Evolutionary conservation across 2,329 filamentous ascomycete species (phyloP), one percentile per base, ranked within the genome.

Genomic region (Pseudohalonectria lignicola): DNA sequence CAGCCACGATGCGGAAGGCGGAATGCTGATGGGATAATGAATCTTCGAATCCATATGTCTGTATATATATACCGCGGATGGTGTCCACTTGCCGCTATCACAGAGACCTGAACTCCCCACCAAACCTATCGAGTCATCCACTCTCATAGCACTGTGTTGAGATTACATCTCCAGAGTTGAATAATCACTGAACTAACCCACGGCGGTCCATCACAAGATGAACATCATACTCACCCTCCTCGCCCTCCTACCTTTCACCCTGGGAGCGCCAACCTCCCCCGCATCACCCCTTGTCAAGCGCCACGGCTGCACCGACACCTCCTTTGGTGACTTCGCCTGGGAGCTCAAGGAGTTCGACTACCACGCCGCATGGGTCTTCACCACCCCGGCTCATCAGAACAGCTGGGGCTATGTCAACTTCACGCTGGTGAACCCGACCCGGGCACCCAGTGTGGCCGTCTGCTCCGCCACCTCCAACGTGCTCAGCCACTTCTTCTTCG

Each of bases 371-470:
- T 69, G 65, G 51, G 52, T 56, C 49, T 72, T 70, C 57, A 59
- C 57, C 13, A 72, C 66, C 2, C 69, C 69, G 0, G 56, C 69
- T 4, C 69, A 74, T 53, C 66, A 71, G 44, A 66, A 63, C 50
- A 61, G 61, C 2, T 60, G 53, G 52, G 69, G 68, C 36, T 57
- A 59, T 41, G 61, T 66, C 43, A 57, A 56, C 49, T 74, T 74
- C 56, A 66, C 62, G 43, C 54, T 73, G 15, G 47, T 52, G 39
- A 72, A 71, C 60, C 55, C 61, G 12, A 64, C 57, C 23, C 46
- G 68, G 28, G 45, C 53, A 28, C 47, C 44, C 17, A 51, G 56
- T 7, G 32, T 36, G 37, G 25, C 46, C 5, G 34, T 43, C 21
- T 74, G 70, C 61, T 45, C 43, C 21, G 65, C 55, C 32, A 12